Conservation (phyloP, 371 early-diverging fungal genomes). For the Dinochytrium kinnereticum region DNA sequence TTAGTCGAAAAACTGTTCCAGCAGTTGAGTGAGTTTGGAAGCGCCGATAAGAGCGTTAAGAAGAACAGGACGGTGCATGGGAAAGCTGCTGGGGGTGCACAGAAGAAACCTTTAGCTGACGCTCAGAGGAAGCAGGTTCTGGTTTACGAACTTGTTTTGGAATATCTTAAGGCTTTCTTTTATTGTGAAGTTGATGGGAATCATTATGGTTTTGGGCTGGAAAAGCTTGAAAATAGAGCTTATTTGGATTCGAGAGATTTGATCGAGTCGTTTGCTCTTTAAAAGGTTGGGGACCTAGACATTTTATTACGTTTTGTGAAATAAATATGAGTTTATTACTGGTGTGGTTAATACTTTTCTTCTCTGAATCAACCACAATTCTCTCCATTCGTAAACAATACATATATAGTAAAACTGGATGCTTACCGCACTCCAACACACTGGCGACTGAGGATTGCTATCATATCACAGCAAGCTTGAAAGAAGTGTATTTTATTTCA, state of each 20-base stretch:
- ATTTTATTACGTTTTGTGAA: too few species aligned
- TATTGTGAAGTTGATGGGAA: conserved; percentile 42
- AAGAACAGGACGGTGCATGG: background rate
- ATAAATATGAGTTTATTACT: too few species aligned
- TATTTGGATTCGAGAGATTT: conserved; percentile 28
- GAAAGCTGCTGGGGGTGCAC: background rate
- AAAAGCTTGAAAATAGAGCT: conserved; percentile 30
- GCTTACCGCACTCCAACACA: too few species aligned
- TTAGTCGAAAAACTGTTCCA: conserved; percentile 18
- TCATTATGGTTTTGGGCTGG: conserved; percentile 30
- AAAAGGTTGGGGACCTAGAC: too few species aligned
- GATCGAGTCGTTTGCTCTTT: conserved; percentile 4
- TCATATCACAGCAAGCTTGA: too few species aligned
- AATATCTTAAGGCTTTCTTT: conserved; percentile 37
- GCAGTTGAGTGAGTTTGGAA: conserved; percentile 18
- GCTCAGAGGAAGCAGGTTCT: conserved; percentile 22
- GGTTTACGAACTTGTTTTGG: conserved; percentile 27
- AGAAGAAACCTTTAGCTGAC: conserved; percentile 10
- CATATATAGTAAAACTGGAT: too few species aligned
- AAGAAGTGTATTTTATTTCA: too few species aligned
- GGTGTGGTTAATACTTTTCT: too few species aligned
- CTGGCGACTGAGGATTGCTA: too few species aligned
- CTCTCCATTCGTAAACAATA: too few species aligned
- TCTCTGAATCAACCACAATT: too few species aligned
- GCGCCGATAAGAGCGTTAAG: background rate